Evolutionary conservation across 768 basidiomycete species (phyloP), one percentile per base, ranked within the genome.

Genomic region (Leucocoprinus sp.): DNA sequence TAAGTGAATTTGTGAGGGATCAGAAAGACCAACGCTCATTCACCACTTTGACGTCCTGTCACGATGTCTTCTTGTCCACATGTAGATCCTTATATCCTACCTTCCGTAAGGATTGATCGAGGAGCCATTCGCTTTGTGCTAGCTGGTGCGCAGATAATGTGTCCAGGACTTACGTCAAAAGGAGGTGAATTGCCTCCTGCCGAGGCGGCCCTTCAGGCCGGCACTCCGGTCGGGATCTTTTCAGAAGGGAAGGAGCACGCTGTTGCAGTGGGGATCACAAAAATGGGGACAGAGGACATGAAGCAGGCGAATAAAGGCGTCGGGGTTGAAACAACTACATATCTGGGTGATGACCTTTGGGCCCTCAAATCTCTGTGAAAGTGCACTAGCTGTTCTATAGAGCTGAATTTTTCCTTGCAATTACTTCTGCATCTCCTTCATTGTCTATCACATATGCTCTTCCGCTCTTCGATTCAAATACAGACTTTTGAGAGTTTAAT

Each of bases 91-190:
- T 84, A 77, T 56, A 71, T 98, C 52, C 75, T 98, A 24, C 91
- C 93, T 4, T 80, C 74, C 55, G 92, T 95, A 39, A 79, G 82
- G 52, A 75, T 98, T 38, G 96, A 99, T 70, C 84, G 95, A 41
- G 96, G 96, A 39, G 96, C 96, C 43, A 99, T 99, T 67, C 88
- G 93, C 26, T 99, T 97, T 66, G 76, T 99, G 29, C 79, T 99
- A 37, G 84, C 82, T 8, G 96, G 91, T 12, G 91, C 91, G 19
- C 82, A 85, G 66, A 93, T 95, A 87, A 95, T 95, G 91, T 93
- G 86, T 55, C 96, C 96, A 4, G 96, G 96, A 17, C 69, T 99
- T 44, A 95, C 96, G 21, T 98, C 95, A 27, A 73, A 80, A 26
- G 93, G 93, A 5, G 95, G 95, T 6, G 76, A 76, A 55, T 77